Base-by-base conservation (phyloP, 139 green algal species). In the Volvox reticuliferus region DNA sequence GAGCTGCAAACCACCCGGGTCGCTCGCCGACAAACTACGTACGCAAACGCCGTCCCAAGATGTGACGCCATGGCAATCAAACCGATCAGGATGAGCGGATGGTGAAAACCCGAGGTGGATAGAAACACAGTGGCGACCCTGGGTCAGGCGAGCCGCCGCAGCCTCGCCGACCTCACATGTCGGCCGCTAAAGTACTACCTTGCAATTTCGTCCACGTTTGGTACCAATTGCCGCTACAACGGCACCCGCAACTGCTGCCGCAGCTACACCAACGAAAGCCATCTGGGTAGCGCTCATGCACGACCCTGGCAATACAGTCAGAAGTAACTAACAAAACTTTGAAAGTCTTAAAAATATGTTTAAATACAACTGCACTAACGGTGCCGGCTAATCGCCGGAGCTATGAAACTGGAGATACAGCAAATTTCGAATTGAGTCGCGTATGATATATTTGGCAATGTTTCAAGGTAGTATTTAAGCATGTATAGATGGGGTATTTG, bases 221-320 rank as follows among this genome's bases (percentile, higher is more conserved):
- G 17, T 30, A 22, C n/a, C n/a, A 14, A 87, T 12, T 12, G 55
- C 79, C 12, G 35, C 55, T 17, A 55, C 44, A 24, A 86, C 0
- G 6, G 79, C 79, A 30, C 79, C 26, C 50, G 55, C 55, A 44
- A 55, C 79, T 28, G 79, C 79, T 28, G 62, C 81, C 61, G 61
- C 81, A 30, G 24, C 81, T 32, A 77, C 81, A 30, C 81, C 81
- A 18, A 87, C 81, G 81, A 87, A 87, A 55, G 81, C 81, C 81
- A 87, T 87, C 62, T 87, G 61, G 16, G 80, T 73, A 50, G 50
- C 37, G 80, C 50, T 75, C 55, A 73, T 75, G 50, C 80, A 50
- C 80, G 2, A 30, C 71, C 71, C 6, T 30, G 35, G 1, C 12
- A 30, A 73, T 5, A 26, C 3, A 12, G 12, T 12, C 21, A 24